Base-by-base conservation (phyloP, 2,329 filamentous ascomycete species). In the Calonectria pseudoturangicola region DNA sequence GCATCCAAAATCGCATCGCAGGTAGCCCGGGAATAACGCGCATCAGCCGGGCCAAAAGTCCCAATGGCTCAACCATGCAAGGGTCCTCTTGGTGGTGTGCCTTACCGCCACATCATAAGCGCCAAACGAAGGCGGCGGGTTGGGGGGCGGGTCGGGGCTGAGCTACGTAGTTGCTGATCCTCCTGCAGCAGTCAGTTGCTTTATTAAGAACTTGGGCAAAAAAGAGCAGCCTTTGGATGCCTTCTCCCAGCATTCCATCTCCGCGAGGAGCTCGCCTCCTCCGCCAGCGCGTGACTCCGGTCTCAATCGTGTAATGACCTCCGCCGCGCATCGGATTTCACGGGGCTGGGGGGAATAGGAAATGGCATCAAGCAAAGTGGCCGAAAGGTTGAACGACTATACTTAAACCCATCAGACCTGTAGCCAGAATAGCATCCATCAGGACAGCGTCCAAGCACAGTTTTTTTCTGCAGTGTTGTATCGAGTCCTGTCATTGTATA, bases 211-310 rank as follows among this genome's bases (percentile, higher is more conserved):
- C 36, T 28, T 36, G 41, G 30, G n/a, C 21, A 33, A 13, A 33
- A 13, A 39, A 15, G 36, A 15, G 48, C 66, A 50, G 60, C 60
- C 60, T 70, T 64, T 66, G 60, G 21, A 41, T 27, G 60, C 33
- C 12, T 54, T 66, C 13, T 50, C 25, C 56, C 43, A 66, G 7
- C 39, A 51, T 66, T 71, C 63, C 68, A 63, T 66, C 68, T 66
- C 68, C 68, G 68, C 21, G 16, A 71, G 63, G 54, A 58, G 45
- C 51, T 13, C 30, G 47, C 47, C 51, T 71, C 47, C 51, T 71
- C 58, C 58, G 58, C 45, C 27, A 45, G 48, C 63, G 63, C 27
- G 28, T 43, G 43, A 25, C 45, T 54, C 45, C 33, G n/a, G 54
- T 16, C 25, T 30, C 27, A 18, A 62, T 71, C 45, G 60, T 21